Base-by-base conservation (phyloP, 2,329 filamentous ascomycete species). In the Fusarium equiseti region DNA sequence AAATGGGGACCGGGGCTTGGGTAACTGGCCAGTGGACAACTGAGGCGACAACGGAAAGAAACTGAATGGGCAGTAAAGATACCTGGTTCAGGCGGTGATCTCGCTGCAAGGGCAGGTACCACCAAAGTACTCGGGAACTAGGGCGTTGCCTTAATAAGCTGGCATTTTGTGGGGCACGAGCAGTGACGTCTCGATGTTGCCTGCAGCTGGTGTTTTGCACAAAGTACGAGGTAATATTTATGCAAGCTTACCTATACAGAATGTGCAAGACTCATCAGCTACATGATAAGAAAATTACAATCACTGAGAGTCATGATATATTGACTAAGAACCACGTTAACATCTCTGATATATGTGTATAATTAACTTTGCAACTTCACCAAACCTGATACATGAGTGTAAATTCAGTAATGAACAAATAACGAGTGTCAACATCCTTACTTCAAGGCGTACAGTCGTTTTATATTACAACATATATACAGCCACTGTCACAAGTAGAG, bases 161-260 rank as follows among this genome's bases (percentile, higher is more conserved):
- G 59, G 45, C 31, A 50, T 55, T 10, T 44, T 62, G 74, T 75
- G 74, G 72, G 73, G 65, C 69, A 43, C 10, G 38, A 64, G 52
- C 56, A 78, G 77, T 79, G 77, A 79, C 77, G 77, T 79, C 75
- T 77, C 77, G 75, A 79, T 78, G 77, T 75, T 79, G 77, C 77
- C 76, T 77, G 75, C 74, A 62, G 59, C 55, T 22, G 45, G 52
- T 53, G 31, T 27, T 20, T 57, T 63, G 54, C 68, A 71, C 54
- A 61, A 71, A 51, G 48, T 12, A 31, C 45, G 32, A 15, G 18
- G 27, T 13, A 13, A 51, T 16, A 16, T 11, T 61, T 71, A 35
- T 71, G 68, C 69, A 61, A 29, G 6, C n/a, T 35, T 67, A 45
- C n/a, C 31, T 67, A 45, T 65, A 54, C 50, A 31, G 4, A 26